phyloP scores from a whole-genome alignment of 148 eudicot species.

The Nepenthes gracilis region DNA sequence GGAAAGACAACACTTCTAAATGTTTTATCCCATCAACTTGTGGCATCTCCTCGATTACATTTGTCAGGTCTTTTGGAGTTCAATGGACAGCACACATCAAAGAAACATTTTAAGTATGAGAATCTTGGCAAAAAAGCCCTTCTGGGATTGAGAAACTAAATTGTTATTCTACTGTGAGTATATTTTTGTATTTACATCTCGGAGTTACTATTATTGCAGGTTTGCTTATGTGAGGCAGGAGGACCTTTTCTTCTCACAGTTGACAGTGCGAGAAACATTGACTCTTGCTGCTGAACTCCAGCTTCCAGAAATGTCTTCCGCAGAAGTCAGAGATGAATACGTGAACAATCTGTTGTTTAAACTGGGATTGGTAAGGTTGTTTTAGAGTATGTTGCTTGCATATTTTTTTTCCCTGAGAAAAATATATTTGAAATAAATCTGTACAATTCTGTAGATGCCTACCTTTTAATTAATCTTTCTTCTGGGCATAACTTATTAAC shows the following conservation, averaged over 20 bases:
- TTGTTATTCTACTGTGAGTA: not conserved
- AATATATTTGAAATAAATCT: too few species aligned
- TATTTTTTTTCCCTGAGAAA: too few species aligned
- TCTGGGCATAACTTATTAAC: too few species aligned
- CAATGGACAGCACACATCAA: constrained; percentile 58
- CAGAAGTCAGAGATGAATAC: constrained; percentile 73
- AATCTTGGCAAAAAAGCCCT: not conserved
- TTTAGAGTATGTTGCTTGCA: constrained; percentile 1
- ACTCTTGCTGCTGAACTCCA: constrained; percentile 96
- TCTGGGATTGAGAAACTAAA: not conserved
- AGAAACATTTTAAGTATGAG: constrained; percentile 59
- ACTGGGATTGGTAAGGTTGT: constrained; percentile 75
- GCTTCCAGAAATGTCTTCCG: constrained; percentile 66
- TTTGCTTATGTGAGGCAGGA: constrained; percentile 92
- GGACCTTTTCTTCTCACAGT: constrained; percentile 94
- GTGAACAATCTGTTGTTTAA: constrained; percentile 69
- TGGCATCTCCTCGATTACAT: constrained; percentile 63
- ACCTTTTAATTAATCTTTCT: too few species aligned
- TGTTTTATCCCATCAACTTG: constrained; percentile 73
- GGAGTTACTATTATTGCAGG: constrained; percentile 29
- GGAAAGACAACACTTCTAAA: constrained; percentile 97
- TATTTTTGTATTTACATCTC: not conserved
- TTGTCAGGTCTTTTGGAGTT: constrained; percentile 88
- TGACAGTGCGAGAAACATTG: constrained; percentile 92
- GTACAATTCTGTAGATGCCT: too few species aligned